Percentiles rank a stretch among this genome's conserved stretches.
phyloP scores from a whole-genome alignment of 441 rosid genomes.

The Cnidoscolus chayamansa region DNA sequence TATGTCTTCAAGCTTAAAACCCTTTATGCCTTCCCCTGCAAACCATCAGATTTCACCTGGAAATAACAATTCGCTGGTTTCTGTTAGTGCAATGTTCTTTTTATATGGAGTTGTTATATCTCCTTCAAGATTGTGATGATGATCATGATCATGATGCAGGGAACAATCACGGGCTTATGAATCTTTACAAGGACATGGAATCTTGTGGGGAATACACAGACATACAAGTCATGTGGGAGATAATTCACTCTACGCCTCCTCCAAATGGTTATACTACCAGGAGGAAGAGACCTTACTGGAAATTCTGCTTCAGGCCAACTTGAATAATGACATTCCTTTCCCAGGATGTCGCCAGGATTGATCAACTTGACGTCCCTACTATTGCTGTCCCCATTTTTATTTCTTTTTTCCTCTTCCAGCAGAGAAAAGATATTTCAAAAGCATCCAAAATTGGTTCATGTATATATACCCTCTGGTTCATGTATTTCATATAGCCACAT shows the following conservation, averaged over 20 bases:
- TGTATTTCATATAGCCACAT: not conserved
- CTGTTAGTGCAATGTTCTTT: too few species aligned
- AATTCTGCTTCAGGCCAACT: conserved; percentile 41
- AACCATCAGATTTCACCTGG: too few species aligned
- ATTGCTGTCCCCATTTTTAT: not conserved
- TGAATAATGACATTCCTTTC: conserved; percentile 7
- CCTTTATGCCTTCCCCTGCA: too few species aligned
- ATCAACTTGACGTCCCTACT: not conserved
- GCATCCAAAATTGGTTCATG: not conserved
- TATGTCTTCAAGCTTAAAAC: conserved; percentile 15
- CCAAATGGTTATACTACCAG: conserved; percentile 16
- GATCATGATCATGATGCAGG: conserved; percentile 26
- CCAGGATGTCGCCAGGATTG: not conserved
- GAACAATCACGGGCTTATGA: conserved; percentile 33
- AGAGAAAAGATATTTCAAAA: not conserved
- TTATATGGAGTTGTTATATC: not conserved
- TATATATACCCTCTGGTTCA: not conserved
- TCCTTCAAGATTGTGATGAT: not conserved
- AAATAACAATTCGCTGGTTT: too few species aligned
- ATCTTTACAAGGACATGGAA: conserved; percentile 59
- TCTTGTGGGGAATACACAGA: conserved; percentile 51
- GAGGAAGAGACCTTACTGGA: conserved; percentile 28
- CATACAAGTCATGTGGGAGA: conserved; percentile 63
- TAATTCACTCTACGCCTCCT: conserved; percentile 45
- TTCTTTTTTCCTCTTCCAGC: too few species aligned